Evolutionary conservation across 192 early-diverging fungal genomes (phyloP), one percentile per base, ranked within the genome.

Genomic region (Backusella mclennaniae): DNA sequence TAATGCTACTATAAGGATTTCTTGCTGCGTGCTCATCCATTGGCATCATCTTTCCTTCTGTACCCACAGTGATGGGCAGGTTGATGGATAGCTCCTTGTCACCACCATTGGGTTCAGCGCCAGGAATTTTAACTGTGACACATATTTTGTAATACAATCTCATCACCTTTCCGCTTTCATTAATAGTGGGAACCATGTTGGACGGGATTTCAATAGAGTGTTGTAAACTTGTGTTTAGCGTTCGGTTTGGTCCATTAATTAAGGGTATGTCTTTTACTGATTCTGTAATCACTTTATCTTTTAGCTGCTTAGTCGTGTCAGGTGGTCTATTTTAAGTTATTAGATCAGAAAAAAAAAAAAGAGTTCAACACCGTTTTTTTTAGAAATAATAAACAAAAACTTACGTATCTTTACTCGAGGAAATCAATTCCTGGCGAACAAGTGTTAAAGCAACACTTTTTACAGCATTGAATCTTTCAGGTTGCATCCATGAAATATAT

Each of bases 131-230:
- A 5, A 38, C 21, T 7, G 68, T 69, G 26, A 69, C 68, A 38
- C 68, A 38, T 39, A 69, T 69, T 69, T 69, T 69, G 35, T 69
- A 69, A 29, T 69, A 36, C 21, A 69, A 4, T 39, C 36, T 39
- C 35, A 69, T 69, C 0, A 71, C 42, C 6, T 71, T 44, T 31
- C 36, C 70, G 42, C 46, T 71, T 26, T 42, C 23, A 46, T n/a
- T 49, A 7, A 71, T 71, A 17, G 70, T 71, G 14, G 70, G 70
- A 8, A 44, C 29, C 4, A 31, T 33, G 42, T 71, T 49, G 6
- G 44, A 71, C n/a, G 70, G 42, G 31, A 71, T 71, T 29, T 36
- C 15, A 14, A 71, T 49, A 7, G 21, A 21, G 17, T 39, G 35
- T 23, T 39, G n/a, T 39, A 21, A 38, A 41, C 36, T 69, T 36